Evolutionary conservation across 2,329 filamentous ascomycete species (phyloP).

Genomic region (Aschersonia sp.): DNA sequence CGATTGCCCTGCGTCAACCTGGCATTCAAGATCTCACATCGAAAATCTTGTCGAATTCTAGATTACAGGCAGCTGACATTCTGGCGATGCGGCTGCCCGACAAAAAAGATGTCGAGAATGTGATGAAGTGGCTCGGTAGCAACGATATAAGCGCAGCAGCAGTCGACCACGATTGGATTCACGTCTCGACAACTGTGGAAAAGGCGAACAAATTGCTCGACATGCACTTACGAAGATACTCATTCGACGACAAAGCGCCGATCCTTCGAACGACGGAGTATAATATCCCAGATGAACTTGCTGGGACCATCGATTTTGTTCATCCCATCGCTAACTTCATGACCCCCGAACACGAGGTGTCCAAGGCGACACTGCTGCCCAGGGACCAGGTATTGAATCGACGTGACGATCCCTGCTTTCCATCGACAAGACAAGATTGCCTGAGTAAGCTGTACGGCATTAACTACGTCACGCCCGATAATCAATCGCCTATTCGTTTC

Average conservation of each 20-base stretch:
- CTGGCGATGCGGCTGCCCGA: slow-evolving; percentile 19
- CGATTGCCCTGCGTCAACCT: slow-evolving; percentile 18
- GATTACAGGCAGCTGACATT: slow-evolving; percentile 22
- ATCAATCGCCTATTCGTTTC: slow-evolving; percentile 21
- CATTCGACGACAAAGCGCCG: slow-evolving; percentile 19
- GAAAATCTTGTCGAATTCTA: slow-evolving; percentile 9
- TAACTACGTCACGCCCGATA: slow-evolving; percentile 15
- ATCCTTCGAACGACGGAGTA: slow-evolving; percentile 30
- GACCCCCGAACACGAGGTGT: slow-evolving; percentile 20
- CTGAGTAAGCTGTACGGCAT: slow-evolving; percentile 31
- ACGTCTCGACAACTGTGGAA: slow-evolving; percentile 24
- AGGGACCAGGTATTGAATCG: not conserved
- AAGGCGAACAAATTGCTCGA: slow-evolving; percentile 25
- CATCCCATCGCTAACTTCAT: slow-evolving; percentile 35
- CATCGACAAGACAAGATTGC: slow-evolving; percentile 22
- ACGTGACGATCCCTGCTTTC: slow-evolving; percentile 2
- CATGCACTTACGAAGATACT: slow-evolving; percentile 25
- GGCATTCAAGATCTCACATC: slow-evolving; percentile 12
- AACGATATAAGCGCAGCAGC: slow-evolving; percentile 19
- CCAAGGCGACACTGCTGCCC: slow-evolving; percentile 2
- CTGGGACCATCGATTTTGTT: slow-evolving; percentile 26
- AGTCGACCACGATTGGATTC: slow-evolving; percentile 24
- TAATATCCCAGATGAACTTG: slow-evolving; percentile 24
- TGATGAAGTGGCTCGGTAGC: slow-evolving; percentile 26
- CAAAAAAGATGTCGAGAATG: slow-evolving; percentile 16